Evolutionary conservation across 352 stramenopile species (phyloP).

Genomic region (Blastocystis sp.): DNA sequence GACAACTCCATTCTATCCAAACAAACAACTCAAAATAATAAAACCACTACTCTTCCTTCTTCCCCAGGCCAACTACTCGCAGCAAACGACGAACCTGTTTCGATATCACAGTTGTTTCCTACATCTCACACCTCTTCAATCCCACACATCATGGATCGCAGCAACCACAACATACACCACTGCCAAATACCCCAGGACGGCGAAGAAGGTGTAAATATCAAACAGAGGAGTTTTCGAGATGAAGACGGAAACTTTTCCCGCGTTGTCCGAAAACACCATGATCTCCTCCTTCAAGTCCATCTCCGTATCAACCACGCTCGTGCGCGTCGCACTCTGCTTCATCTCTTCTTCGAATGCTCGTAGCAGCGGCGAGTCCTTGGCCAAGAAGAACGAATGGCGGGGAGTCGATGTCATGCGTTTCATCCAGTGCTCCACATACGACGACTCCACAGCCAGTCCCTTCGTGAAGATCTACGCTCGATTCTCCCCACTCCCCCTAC

Average conservation of each 20-base stretch:
- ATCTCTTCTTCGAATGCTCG: background rate
- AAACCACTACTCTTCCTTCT: background rate
- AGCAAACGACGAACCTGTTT: background rate
- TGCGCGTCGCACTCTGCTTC: background rate
- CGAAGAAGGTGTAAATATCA: constrained; percentile 31
- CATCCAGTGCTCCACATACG: background rate
- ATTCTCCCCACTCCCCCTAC: background rate
- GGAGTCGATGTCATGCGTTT: background rate
- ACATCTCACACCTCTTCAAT: background rate
- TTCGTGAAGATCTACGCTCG: background rate
- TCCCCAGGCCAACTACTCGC: background rate
- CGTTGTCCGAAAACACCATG: constrained; percentile 39
- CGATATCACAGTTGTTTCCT: background rate
- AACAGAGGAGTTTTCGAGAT: constrained; percentile 16
- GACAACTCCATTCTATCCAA: background rate
- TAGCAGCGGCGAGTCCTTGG: background rate
- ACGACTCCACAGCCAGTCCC: background rate
- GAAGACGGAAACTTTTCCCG: background rate
- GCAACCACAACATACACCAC: background rate
- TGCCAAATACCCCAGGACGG: background rate
- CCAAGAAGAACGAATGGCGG: background rate
- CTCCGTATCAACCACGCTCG: background rate
- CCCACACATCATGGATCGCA: background rate
- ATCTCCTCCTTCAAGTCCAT: constrained; percentile 50
- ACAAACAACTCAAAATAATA: background rate